Conservation (phyloP, 495 filamentous ascomycete species). For the Xylaria scruposa region DNA sequence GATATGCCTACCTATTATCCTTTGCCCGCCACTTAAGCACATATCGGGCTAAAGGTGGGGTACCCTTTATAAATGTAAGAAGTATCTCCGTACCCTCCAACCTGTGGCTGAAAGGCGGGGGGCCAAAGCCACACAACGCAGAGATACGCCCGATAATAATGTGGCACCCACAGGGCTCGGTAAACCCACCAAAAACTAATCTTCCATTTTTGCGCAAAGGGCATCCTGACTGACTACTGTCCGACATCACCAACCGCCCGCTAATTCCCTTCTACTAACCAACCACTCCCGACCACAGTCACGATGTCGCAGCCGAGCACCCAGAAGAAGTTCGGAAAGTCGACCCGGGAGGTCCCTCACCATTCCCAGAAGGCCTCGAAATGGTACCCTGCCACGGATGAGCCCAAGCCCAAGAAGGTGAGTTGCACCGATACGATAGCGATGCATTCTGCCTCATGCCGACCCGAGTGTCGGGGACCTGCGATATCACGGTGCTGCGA, state of each 20-base stretch:
- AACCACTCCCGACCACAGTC: constrained; percentile 46
- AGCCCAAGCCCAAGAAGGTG: constrained; percentile 91
- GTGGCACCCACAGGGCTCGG: constrained; percentile 45
- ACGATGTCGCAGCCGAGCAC: constrained; percentile 72
- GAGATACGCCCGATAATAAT: constrained; percentile 27
- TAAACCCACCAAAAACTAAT: constrained; percentile 47
- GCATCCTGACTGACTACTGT: constrained; percentile 37
- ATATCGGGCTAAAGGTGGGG: background rate
- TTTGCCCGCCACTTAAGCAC: background rate
- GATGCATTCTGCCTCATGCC: constrained; percentile 5
- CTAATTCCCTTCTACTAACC: constrained; percentile 45
- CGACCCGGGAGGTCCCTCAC: constrained; percentile 85
- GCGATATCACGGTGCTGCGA: background rate
- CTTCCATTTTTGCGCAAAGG: constrained; percentile 45
- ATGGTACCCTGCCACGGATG: constrained; percentile 98
- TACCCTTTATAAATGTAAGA: background rate
- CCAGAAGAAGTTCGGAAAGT: constrained; percentile 98
- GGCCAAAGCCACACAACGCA: constrained; percentile 33
- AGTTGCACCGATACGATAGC: constrained; percentile 47
- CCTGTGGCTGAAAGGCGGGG: constrained; percentile 19
- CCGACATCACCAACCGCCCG: constrained; percentile 41
- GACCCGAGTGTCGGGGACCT: background rate
- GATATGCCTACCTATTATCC: background rate
- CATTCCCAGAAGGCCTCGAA: constrained; percentile 92
- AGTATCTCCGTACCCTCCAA: background rate